A percentile compares a stretch with the other conserved stretches of the same genome.
These are phyloP conservation scores for Mucor sp. DNA, from an alignment of 371 early-diverging fungal species.

Conservation along the genomic window DNA sequence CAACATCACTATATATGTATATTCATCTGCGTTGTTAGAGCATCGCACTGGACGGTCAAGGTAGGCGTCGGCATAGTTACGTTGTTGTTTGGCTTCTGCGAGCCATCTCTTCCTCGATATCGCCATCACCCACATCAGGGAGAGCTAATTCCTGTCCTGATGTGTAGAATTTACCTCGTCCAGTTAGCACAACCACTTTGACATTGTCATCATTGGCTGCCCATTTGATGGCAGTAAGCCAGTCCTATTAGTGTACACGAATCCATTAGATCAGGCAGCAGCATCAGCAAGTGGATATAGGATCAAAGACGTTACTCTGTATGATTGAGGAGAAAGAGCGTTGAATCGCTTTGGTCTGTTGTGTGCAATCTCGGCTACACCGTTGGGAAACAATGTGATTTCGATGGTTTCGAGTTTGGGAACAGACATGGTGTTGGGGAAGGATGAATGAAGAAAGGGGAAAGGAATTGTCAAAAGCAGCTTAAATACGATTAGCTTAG, in stretches of 20 bases:
- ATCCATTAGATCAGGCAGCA: background rate
- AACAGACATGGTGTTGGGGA: background rate
- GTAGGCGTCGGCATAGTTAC: constrained; percentile 3
- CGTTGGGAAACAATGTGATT: constrained; percentile 51
- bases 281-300: background rate
- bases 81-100: constrained; percentile 26
- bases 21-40: background rate
- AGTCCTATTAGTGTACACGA: constrained; percentile 47
- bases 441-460: background rate
- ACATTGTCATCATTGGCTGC: constrained; percentile 53
- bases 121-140: constrained; percentile 33
- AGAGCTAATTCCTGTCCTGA: constrained; percentile 66
- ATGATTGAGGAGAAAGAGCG: constrained; percentile 64
- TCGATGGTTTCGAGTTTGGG: constrained; percentile 57
- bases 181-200: constrained; percentile 67
- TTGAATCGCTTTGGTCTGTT: constrained; percentile 72
- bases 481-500: background rate
- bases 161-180: constrained; percentile 68
- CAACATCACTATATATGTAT: constrained; percentile 49
- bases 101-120: constrained; percentile 29
- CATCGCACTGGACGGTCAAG: background rate
- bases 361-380: constrained; percentile 67
- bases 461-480: background rate
- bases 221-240: constrained; percentile 61
- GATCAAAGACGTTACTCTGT: constrained; percentile 34